Evolutionary conservation across 306 rosid genomes (phyloP), one percentile per base, ranked within the genome.

Genomic region (Boehmeria nivea): DNA sequence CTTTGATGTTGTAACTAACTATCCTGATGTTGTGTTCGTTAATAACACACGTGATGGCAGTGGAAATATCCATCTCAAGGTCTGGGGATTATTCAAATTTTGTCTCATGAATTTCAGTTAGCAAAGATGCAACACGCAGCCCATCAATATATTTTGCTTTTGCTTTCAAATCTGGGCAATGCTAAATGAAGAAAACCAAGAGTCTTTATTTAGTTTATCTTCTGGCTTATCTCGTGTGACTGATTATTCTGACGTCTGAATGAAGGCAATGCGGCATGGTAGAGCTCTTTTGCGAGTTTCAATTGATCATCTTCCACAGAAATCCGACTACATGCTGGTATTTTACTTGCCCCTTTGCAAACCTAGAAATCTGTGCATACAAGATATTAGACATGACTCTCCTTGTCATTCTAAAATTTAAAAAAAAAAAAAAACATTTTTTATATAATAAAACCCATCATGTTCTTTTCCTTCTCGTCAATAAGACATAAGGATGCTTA

Each of bases 261-360:
- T 81, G 80, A 67, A 90, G 98, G 94, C 95, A 70, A 70, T 72
- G 64, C 80, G 74, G 60, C 83, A 67, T 61, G 98, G 98, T 63
- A 82, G 74, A 72, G 94, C 95, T 61, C 95, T 90, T 40, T 71
- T 90, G 69, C 87, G 81, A 68, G 37, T 87, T 59, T 71, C 91
- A 68, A 73, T 87, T 40, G 68, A 77, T 57, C 68, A 69, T 40
- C 76, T 68, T 55, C 87, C 66, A 5, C 77, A 72, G 71, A 90
- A 84, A 67, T 84, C 95, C 21, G 95, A 90, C 74, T 87, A 84
- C 31, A 43, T 80, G 68, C 90, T 90, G 79, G 97, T 90, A 78
- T 60, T 65, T 66, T 46, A 9, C 43, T 54, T 62, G 19, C 68
- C 24, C 42, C 37, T 49, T 57, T 68, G 3, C 34, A 40, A 23